Percentiles rank a stretch among this genome's conserved stretches.
Evolutionary conservation across 805 yeast species (phyloP).

Genomic region (Ogataea zsoltii): DNA sequence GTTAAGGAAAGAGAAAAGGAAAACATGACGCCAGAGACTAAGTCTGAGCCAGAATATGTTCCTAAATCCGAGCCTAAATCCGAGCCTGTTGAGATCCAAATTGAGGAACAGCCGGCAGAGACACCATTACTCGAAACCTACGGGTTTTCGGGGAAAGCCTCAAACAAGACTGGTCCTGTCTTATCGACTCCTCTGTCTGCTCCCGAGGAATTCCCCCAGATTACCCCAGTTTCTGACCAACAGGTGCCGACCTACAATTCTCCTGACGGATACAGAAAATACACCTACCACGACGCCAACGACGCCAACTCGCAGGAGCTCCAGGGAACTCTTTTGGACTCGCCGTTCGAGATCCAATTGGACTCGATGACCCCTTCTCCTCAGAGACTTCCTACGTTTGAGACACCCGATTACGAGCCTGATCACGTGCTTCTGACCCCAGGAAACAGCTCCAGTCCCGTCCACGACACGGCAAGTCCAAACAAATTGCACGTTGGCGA

Average conservation of each 20-base stretch:
- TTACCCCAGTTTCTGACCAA: slow-evolving; percentile 2
- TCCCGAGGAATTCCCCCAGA: slow-evolving; percentile 8
- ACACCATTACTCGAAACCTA: slow-evolving; percentile 22
- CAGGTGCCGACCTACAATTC: slow-evolving; percentile 18
- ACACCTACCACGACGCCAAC: slow-evolving; percentile 12
- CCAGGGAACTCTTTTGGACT: slow-evolving; percentile 7
- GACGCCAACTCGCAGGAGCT: neutral
- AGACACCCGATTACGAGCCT: neutral
- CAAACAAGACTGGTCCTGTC: slow-evolving; percentile 10
- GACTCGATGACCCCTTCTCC: slow-evolving; percentile 24
- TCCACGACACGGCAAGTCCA: slow-evolving; percentile 9
- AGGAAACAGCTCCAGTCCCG: neutral
- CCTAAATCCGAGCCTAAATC: neutral
- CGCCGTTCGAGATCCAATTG: slow-evolving; percentile 19
- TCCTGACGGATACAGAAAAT: slow-evolving; percentile 13
- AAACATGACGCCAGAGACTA: neutral
- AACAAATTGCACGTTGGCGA: slow-evolving; percentile 46
- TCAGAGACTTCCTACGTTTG: slow-evolving; percentile 5
- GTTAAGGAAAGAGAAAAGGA: slow-evolving; percentile 12
- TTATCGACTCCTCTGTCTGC: slow-evolving; percentile 15
- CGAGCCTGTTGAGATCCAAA: neutral
- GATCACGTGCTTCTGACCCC: slow-evolving; percentile 9
- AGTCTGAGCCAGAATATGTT: neutral
- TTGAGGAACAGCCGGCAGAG: neutral
- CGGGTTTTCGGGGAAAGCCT: slow-evolving; percentile 20